A percentile compares a stretch with the other conserved stretches of the same genome.
Conservation (phyloP, 495 filamentous ascomycete genomes). For the Penicillium cataractarum region DNA sequence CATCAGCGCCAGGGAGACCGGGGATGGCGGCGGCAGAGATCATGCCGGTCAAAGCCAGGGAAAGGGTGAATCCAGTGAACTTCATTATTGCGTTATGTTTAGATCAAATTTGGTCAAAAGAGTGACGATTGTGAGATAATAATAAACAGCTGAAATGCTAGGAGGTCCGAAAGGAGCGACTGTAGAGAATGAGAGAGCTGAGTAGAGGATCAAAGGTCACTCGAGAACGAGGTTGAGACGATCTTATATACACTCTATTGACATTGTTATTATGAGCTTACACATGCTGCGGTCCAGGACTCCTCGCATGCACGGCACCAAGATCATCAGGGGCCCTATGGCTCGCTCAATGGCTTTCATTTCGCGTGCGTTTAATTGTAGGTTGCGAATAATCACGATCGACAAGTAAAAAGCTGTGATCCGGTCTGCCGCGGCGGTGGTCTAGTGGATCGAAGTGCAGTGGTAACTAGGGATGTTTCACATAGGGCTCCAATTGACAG, state of each 20-base stretch:
- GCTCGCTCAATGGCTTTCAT: constrained; percentile 12
- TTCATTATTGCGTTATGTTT: constrained; percentile 37
- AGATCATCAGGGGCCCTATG: constrained; percentile 20
- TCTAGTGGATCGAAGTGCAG: constrained; percentile 5
- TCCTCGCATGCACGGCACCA: constrained; percentile 25
- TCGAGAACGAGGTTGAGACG: neutral
- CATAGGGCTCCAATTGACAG: constrained; percentile 20
- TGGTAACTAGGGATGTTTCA: constrained; percentile 18
- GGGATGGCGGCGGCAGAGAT: constrained; percentile 25
- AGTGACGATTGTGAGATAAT: constrained; percentile 8
- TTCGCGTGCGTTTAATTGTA: constrained; percentile 10
- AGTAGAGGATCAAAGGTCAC: constrained; percentile 1
- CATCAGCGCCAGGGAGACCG: constrained; percentile 5
- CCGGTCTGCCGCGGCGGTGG: constrained; percentile 8
- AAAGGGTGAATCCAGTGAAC: constrained; percentile 45
- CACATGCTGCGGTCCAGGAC: constrained; percentile 10
- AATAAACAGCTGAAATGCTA: neutral
- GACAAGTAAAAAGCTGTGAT: constrained; percentile 14
- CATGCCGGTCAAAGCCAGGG: constrained; percentile 26
- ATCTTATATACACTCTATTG: constrained; percentile 31
- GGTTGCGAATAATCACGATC: constrained; percentile 18
- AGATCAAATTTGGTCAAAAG: constrained; percentile 8
- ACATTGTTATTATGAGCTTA: constrained; percentile 17
- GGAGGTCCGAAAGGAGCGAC: constrained; percentile 31
- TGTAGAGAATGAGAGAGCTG: constrained; percentile 32